Conservation (phyloP, 2,329 filamentous ascomycete species). For the Pseudovirgaria hyperparasitica region DNA sequence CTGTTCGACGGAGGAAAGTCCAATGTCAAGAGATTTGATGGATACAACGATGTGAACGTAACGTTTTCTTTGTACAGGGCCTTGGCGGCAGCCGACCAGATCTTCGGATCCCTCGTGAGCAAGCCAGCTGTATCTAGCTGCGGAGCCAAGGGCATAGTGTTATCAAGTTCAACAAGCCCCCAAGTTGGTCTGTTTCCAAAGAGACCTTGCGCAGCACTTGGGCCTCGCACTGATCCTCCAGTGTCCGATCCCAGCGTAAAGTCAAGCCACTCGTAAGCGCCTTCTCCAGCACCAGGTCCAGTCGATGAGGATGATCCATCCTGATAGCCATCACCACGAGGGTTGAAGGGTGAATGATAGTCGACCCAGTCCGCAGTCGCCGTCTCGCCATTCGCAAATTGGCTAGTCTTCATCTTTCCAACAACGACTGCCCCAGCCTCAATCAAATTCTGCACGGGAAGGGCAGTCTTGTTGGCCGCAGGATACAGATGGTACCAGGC, state of each 20-base stretch:
- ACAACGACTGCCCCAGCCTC: slow-evolving; percentile 44
- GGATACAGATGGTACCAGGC: slow-evolving; percentile 44
- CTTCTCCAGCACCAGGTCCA: slow-evolving; percentile 32
- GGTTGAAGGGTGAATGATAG: slow-evolving; percentile 31
- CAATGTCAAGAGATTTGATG: slow-evolving; percentile 28
- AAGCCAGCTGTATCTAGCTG: slow-evolving; percentile 36
- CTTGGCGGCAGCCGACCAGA: slow-evolving; percentile 31
- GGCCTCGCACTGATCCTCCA: slow-evolving; percentile 37
- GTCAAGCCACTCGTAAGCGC: slow-evolving; percentile 37
- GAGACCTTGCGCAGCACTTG: slow-evolving; percentile 35
- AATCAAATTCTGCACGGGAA: slow-evolving; percentile 42
- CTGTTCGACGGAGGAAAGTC: slow-evolving; percentile 26
- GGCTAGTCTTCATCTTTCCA: slow-evolving; percentile 33
- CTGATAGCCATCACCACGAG: slow-evolving; percentile 32
- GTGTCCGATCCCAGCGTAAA: slow-evolving; percentile 38
- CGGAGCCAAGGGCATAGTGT: slow-evolving; percentile 37
- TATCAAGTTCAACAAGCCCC: slow-evolving; percentile 32
- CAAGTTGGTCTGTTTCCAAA: slow-evolving; percentile 39
- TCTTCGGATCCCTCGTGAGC: slow-evolving; percentile 29
- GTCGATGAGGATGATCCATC: slow-evolving; percentile 35
- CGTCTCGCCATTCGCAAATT: slow-evolving; percentile 32
- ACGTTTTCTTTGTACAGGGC: slow-evolving; percentile 34
- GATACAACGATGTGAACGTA: slow-evolving; percentile 28
- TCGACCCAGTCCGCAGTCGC: slow-evolving; percentile 40
- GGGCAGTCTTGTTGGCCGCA: slow-evolving; percentile 32